Percentiles rank a stretch among this genome's conserved stretches.
Conservation (phyloP, 495 filamentous ascomycete genomes). For the Acidiella bohemica region DNA sequence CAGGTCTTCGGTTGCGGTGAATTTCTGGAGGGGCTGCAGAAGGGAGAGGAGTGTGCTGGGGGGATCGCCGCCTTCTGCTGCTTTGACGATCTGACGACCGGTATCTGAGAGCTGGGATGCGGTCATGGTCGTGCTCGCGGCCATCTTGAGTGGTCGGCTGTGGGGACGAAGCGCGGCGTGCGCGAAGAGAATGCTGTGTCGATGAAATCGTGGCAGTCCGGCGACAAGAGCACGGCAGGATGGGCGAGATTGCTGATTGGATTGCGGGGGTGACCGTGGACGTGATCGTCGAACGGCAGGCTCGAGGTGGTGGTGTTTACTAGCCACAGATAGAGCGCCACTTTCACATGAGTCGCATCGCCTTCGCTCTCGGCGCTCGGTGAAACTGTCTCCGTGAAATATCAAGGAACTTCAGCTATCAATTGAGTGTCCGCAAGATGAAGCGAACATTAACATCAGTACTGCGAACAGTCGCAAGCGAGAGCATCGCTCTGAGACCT, state of each 20-base stretch:
- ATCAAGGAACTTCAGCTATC: no score
- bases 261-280: no score
- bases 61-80: constrained; percentile 52
- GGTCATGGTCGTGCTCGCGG: constrained; percentile 55
- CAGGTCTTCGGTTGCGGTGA: constrained; percentile 78
- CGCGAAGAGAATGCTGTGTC: no score
- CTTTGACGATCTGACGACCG: constrained; percentile 64
- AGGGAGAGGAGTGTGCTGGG: constrained; percentile 50
- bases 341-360: not conserved
- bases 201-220: no score
- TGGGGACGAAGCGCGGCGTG: no score
- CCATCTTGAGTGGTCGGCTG: not conserved
- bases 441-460: not conserved
- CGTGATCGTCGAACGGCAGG: no score
- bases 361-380: not conserved
- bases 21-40: constrained; percentile 62
- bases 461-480: no score
- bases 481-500: no score
- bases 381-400: no score
- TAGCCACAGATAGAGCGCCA: no score
- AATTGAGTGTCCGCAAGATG: no score
- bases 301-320: not conserved
- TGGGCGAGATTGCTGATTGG: no score
- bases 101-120: constrained; percentile 61
- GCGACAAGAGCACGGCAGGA: not conserved